These are phyloP conservation scores for Nectriaceae sp. DNA, from an alignment of 2,329 filamentous ascomycete species.

Conservation along the genomic window DNA sequence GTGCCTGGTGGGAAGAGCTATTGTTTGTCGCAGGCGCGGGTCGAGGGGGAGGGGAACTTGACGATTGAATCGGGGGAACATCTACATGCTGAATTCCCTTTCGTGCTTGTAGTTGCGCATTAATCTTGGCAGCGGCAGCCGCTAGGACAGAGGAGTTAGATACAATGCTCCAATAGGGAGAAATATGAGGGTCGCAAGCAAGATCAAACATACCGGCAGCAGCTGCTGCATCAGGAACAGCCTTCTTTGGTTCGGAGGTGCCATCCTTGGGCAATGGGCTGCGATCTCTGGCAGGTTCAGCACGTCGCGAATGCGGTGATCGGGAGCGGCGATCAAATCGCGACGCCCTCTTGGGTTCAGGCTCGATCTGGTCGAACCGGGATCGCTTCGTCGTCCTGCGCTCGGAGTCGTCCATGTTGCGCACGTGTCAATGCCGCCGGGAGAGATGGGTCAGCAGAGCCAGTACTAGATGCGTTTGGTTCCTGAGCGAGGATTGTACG, in stretches of 20 bases:
- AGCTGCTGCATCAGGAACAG: conserved; percentile 67
- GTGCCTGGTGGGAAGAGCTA: conserved; percentile 37
- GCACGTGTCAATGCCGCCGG: not conserved
- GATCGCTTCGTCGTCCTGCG: conserved; percentile 76
- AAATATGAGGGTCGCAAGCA: conserved; percentile 6
- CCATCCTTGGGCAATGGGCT: conserved; percentile 66
- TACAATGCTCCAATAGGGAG: conserved; percentile 8
- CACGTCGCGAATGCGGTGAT: conserved; percentile 69
- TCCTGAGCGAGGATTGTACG: no score
- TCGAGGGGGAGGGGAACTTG: conserved; percentile 47
- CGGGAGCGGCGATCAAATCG: conserved; percentile 92
- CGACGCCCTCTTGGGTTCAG: conserved; percentile 73
- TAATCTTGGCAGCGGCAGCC: conserved; percentile 86
- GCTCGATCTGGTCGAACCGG: conserved; percentile 90
- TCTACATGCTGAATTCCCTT: conserved; percentile 91
- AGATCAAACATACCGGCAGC: conserved; percentile 67
- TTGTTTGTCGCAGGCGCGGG: conserved; percentile 32
- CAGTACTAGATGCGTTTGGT: no score
- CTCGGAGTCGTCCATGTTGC: conserved; percentile 72
- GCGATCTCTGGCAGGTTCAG: conserved; percentile 72
- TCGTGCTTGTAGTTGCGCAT: conserved; percentile 79
- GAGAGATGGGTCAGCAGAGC: not conserved
- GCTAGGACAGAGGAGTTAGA: conserved; percentile 48
- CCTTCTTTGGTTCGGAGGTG: conserved; percentile 48
- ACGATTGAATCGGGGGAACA: conserved; percentile 74